Conservation (phyloP, 2,329 filamentous ascomycete species). For the Trichoderma lentiforme region DNA sequence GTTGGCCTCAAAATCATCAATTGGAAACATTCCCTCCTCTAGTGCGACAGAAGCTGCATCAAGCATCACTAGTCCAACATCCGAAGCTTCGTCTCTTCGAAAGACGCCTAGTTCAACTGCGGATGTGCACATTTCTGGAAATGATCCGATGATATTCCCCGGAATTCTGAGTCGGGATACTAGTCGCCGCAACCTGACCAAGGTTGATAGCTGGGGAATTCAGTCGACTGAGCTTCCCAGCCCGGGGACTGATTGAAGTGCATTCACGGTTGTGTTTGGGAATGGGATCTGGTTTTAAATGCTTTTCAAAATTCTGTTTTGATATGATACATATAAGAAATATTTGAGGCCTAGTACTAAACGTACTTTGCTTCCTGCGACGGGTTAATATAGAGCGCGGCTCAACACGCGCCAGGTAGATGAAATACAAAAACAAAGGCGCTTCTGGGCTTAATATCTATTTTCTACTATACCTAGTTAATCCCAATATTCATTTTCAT, state of each 20-base stretch:
- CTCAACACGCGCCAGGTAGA: neutral
- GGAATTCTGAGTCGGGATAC: conserved; percentile 51
- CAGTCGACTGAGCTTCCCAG: neutral
- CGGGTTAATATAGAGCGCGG: neutral
- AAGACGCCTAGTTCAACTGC: conserved; percentile 39
- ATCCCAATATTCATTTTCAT: neutral
- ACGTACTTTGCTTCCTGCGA: neutral
- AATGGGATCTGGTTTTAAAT: neutral
- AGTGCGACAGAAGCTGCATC: neutral
- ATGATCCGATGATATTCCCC: conserved; percentile 68
- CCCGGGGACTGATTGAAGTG: neutral
- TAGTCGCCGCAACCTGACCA: conserved; percentile 1
- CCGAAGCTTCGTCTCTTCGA: conserved; percentile 13
- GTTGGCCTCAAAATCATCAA: conserved; percentile 22
- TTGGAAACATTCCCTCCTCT: conserved; percentile 4
- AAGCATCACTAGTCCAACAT: neutral
- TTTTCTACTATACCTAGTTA: neutral
- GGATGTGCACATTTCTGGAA: conserved; percentile 51
- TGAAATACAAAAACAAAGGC: neutral
- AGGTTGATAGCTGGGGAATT: conserved; percentile 2
- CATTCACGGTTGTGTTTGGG: neutral
- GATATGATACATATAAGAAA: fast-evolving
- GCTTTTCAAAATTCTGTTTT: neutral
- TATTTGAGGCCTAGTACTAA: neutral
- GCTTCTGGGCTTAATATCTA: neutral